phyloP scores from a whole-genome alignment of 139 green algal species.

The Volvox reticuliferus region DNA sequence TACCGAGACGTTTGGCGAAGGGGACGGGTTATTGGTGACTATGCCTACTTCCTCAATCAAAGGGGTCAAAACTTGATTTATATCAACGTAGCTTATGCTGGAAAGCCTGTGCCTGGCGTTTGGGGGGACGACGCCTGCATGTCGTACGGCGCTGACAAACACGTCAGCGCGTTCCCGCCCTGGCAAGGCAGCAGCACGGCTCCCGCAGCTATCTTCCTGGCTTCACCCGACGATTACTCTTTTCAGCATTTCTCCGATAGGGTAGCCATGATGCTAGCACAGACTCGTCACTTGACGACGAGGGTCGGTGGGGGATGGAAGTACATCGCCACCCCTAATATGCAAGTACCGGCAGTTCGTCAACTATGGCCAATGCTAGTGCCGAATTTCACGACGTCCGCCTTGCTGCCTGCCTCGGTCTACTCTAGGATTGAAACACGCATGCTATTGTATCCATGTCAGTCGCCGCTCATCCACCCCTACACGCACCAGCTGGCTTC shows the following conservation, averaged over 20 bases:
- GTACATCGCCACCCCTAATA: background rate
- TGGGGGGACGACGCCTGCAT: conserved; percentile 5
- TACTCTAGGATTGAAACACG: background rate
- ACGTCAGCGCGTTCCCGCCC: background rate
- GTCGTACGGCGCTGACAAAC: background rate
- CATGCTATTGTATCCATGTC: conserved; percentile 4
- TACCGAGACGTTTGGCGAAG: background rate
- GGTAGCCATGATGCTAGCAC: background rate
- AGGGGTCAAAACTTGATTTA: conserved; percentile 23
- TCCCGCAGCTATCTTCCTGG: background rate
- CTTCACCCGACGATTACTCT: conserved; percentile 3
- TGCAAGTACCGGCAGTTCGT: background rate
- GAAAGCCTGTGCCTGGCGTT: background rate
- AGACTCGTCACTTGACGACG: background rate
- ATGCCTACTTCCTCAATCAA: conserved; percentile 12
- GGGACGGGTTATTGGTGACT: background rate
- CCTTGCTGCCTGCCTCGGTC: background rate
- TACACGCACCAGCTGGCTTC: conserved; percentile 6
- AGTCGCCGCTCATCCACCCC: conserved; percentile 17
- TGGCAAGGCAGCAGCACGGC: background rate
- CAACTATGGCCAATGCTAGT: background rate
- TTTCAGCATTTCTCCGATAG: conserved; percentile 20
- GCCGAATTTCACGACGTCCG: background rate
- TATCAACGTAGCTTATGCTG: background rate
- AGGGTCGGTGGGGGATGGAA: background rate